Conservation (phyloP, 805 yeast species). For the Wickerhamiella lipophila region DNA sequence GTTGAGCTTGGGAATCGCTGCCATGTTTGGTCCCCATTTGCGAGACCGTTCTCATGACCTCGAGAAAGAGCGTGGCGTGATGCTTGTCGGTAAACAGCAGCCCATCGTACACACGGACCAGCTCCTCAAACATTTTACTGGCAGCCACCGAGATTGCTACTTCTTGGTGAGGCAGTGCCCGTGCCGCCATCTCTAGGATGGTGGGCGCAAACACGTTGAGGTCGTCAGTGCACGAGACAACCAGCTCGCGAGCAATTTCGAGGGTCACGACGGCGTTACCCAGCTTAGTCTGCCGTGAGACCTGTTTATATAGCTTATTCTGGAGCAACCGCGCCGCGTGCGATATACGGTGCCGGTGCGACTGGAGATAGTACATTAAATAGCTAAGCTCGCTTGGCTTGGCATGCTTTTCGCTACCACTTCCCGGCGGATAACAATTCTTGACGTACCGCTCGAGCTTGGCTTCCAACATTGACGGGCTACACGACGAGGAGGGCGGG, state of each 20-base stretch:
- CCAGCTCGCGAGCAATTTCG: slow-evolving; percentile 53
- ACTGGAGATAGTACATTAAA: slow-evolving; percentile 76
- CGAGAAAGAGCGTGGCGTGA: slow-evolving; percentile 39
- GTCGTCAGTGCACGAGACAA: slow-evolving; percentile 68
- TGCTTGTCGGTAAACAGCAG: slow-evolving; percentile 48
- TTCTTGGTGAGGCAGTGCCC: slow-evolving; percentile 46
- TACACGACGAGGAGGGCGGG: too few relatives aligned
- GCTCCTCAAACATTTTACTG: slow-evolving; percentile 24
- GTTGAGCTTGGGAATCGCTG: slow-evolving; percentile 31
- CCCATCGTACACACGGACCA: slow-evolving; percentile 43
- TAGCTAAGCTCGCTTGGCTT: slow-evolving; percentile 85
- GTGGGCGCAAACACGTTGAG: slow-evolving; percentile 67
- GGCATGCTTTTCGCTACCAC: slow-evolving; percentile 76
- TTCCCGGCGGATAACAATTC: slow-evolving; percentile 89
- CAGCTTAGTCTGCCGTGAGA: slow-evolving; percentile 41
- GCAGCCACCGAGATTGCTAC: slow-evolving; percentile 40
- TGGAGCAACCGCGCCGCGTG: slow-evolving; percentile 65
- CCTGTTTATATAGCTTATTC: slow-evolving; percentile 49
- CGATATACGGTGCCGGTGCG: slow-evolving; percentile 76
- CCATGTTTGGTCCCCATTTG: slow-evolving; percentile 23
- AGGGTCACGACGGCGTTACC: slow-evolving; percentile 81
- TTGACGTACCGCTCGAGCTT: slow-evolving; percentile 83
- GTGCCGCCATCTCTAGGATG: slow-evolving; percentile 46
- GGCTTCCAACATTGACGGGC: slow-evolving; percentile 30
- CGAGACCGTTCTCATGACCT: slow-evolving; percentile 21